phyloP scores from a whole-genome alignment of 1,284 basidiomycete genomes.

The Fomitiporia mediterranea region DNA sequence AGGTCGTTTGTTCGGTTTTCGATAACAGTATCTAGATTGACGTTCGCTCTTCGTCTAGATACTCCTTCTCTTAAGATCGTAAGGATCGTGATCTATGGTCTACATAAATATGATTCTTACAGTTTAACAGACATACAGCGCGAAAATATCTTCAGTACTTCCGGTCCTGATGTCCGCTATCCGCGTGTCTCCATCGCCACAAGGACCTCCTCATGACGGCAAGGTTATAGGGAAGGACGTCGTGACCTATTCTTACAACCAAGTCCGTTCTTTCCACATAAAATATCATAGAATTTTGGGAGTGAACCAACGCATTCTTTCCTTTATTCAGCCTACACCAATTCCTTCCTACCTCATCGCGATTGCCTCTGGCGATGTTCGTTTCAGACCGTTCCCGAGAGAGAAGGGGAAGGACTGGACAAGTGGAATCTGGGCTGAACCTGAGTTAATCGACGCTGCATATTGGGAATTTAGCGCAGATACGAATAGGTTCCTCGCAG shows the following conservation, averaged over 20 bases:
- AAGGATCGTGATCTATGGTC: conserved; percentile 25
- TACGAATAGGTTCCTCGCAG: conserved; percentile 73
- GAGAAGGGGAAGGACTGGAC: conserved; percentile 67
- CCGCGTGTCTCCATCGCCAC: conserved; percentile 67
- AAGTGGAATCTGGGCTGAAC: conserved; percentile 88
- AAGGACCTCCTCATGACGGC: conserved; percentile 60
- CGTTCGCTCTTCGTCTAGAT: conserved; percentile 36
- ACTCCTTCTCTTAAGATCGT: conserved; percentile 74
- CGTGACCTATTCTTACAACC: conserved; percentile 63
- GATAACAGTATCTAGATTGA: too few relatives aligned
- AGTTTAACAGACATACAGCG: conserved; percentile 62
- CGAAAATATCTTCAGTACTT: conserved; percentile 69
- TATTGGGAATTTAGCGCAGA: conserved; percentile 90
- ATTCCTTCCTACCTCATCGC: conserved; percentile 88
- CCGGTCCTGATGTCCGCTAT: conserved; percentile 84
- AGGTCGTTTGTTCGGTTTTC: conserved; percentile 48
- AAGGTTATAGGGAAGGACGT: conserved; percentile 66
- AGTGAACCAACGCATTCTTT: not conserved
- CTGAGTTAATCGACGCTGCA: conserved; percentile 72
- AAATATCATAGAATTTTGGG: too few relatives aligned
- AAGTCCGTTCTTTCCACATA: conserved; percentile 35
- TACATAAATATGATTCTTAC: conserved; percentile 20
- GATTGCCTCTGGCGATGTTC: conserved; percentile 79
- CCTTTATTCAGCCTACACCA: conserved; percentile 56
- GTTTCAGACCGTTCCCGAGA: conserved; percentile 64